Conservation (phyloP, 1,284 basidiomycete genomes). For the Golubevia pallescens region DNA sequence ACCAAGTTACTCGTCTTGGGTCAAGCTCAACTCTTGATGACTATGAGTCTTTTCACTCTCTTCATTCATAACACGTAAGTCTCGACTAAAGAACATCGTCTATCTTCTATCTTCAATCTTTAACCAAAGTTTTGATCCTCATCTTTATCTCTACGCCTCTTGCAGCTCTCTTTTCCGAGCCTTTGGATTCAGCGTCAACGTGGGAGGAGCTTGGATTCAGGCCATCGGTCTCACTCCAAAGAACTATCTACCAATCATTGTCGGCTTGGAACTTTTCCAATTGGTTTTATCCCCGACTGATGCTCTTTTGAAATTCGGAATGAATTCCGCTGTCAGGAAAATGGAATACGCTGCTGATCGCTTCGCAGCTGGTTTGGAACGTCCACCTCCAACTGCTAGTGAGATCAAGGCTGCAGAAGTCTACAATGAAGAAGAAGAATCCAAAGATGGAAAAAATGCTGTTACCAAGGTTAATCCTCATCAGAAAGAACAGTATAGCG, state of each 20-base stretch:
- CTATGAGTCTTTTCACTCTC: constrained; percentile 85
- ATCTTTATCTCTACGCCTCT: no score
- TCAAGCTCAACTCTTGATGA: constrained; percentile 84
- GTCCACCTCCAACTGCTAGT: constrained; percentile 28
- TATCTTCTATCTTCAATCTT: no score
- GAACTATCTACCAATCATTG: constrained; percentile 51
- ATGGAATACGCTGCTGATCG: constrained; percentile 58
- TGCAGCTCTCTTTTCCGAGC: no score
- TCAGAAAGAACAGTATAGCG: constrained; percentile 34
- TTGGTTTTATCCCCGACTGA: constrained; percentile 52
- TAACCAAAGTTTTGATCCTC: no score
- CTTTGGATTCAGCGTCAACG: no score
- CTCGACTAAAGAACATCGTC: no score
- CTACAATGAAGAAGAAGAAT: constrained; percentile 13
- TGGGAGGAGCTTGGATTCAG: constrained; percentile 7
- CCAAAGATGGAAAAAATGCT: background rate
- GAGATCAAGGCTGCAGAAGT: constrained; percentile 31
- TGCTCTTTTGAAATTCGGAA: constrained; percentile 48
- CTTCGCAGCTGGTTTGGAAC: constrained; percentile 30
- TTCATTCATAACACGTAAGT: constrained; percentile 90
- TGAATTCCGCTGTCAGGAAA: constrained; percentile 44
- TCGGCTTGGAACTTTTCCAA: constrained; percentile 60
- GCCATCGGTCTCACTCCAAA: constrained; percentile 13
- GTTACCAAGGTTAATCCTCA: constrained; percentile 3
- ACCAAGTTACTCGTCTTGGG: constrained; percentile 84